phyloP scores from a whole-genome alignment of 192 early-diverging fungal genomes.

The Gamsiella multidivaricata region DNA sequence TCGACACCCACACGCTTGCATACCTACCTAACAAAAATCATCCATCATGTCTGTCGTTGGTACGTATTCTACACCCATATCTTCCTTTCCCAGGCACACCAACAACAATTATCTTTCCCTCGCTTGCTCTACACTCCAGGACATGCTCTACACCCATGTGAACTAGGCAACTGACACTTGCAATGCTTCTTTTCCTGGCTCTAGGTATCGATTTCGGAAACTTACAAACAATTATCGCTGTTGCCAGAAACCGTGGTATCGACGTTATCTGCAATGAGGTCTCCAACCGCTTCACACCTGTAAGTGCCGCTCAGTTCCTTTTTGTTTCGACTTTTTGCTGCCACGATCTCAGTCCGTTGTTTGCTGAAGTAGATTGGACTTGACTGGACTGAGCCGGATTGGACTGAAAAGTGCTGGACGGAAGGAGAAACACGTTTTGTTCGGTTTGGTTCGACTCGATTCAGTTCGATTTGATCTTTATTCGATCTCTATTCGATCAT shows the following conservation, averaged over 20 bases:
- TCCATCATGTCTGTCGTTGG: constrained; percentile 52
- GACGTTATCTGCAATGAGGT: constrained; percentile 98
- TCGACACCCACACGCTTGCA: not conserved
- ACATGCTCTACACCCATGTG: not conserved
- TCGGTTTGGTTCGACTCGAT: too few relatives aligned
- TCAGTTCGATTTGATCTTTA: too few relatives aligned
- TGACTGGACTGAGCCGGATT: too few relatives aligned
- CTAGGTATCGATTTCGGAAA: constrained; percentile 97
- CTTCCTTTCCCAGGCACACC: not conserved
- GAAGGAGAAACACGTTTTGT: too few relatives aligned
- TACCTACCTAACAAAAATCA: not conserved
- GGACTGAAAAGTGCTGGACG: too few relatives aligned
- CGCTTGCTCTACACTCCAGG: too few relatives aligned
- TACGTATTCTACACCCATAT: constrained; percentile 25
- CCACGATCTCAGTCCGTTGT: not conserved
- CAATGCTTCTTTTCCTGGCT: not conserved
- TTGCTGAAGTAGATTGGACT: too few relatives aligned
- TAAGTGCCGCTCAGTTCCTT: constrained; percentile 59
- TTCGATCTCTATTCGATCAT: too few relatives aligned
- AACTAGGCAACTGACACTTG: not conserved
- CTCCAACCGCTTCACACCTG: constrained; percentile 95
- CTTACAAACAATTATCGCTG: constrained; percentile 95
- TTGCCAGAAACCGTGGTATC: constrained; percentile 98
- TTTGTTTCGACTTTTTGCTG: not conserved
- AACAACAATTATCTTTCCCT: not conserved